A percentile compares a stretch with the other conserved stretches of the same genome.
These are phyloP conservation scores for Grifola frondosa DNA, from an alignment of 1,284 basidiomycete species.

Conservation along the genomic window DNA sequence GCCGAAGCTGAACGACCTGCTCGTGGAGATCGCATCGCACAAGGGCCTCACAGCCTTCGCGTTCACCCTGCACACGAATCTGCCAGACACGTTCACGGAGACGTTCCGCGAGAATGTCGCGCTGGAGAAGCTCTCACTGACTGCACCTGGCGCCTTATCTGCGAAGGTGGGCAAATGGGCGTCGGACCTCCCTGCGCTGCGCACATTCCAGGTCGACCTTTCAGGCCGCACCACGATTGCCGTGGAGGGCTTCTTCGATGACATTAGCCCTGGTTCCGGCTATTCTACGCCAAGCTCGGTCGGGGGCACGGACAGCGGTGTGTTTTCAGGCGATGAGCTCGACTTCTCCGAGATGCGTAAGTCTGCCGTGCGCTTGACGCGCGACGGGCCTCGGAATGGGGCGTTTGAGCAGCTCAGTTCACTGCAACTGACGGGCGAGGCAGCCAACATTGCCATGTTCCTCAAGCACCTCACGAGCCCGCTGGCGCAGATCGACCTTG, in stretches of 20 bases:
- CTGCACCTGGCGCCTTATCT: conserved; percentile 69
- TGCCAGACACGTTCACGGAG: conserved; percentile 69
- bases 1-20: conserved; percentile 58
- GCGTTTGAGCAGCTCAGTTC: conserved; percentile 58
- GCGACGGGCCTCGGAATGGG: conserved; percentile 40
- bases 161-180: conserved; percentile 69
- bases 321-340: conserved; percentile 70
- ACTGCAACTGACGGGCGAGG: conserved; percentile 67
- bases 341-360: conserved; percentile 72
- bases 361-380: conserved; percentile 58
- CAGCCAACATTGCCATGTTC: conserved; percentile 66
- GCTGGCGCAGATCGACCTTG: conserved; percentile 61
- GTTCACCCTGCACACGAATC: conserved; percentile 61
- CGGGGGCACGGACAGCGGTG: conserved; percentile 67
- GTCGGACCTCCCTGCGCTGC: conserved; percentile 56
- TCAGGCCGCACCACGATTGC: conserved; percentile 62
- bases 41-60: conserved; percentile 64
- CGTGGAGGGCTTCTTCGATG: conserved; percentile 76
- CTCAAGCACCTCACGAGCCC: conserved; percentile 62
- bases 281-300: conserved; percentile 65
- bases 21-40: conserved; percentile 58
- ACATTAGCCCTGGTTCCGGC: conserved; percentile 60
- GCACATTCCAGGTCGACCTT: conserved; percentile 65
- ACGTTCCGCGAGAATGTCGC: conserved; percentile 55
- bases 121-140: conserved; percentile 60